Base-by-base conservation (phyloP, 1,139 yeast species). In the Yamadazyma buinensis region DNA sequence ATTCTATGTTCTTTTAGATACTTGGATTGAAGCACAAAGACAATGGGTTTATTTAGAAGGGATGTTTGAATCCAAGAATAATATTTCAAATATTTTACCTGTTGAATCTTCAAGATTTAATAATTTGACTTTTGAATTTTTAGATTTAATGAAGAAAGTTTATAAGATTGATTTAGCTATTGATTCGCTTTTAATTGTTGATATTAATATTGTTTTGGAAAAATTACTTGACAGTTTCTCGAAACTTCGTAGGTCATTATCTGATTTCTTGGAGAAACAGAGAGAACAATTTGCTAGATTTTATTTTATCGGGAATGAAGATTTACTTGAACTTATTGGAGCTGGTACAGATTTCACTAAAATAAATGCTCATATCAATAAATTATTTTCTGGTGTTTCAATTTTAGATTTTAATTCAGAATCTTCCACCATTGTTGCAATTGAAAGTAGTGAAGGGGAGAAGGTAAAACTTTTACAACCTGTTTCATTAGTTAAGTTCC, bases 241-340 rank as follows among this genome's bases (percentile, higher is more conserved):
- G 2, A 76, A 72, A 44, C 75, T 87, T 3, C 73, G 81, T 35
- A 75, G 72, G 36, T 82, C 96, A 0, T 67, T 92, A 13, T 70
- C 81, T 2, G 94, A 85, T 12, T 92, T 81, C 52, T 66, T 90
- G 31, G 97, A 90, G 47, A 75, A 72, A 29, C 95, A 90, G 50
- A 64, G 97, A 43, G 83, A 76, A 32, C 43, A 71, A 2, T 90
- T 84, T 48, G 92, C 96, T 0, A 67, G 97, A 30, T 84, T 90
- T 40, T 88, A 83, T 48, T 90, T 92, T 51, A 64, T 92, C 26
- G 97, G 97, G 6, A 92, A 92, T 51, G 96, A 88, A 43, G 97
- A 90, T 52, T 62, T 92, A 26, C 61, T 92, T 26, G 95, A 87
- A 43, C 74, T 92, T 27, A 74, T 92, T 36, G 96, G 97, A 4